These are phyloP conservation scores for Fusarium agapanthi DNA, from an alignment of 2,329 filamentous ascomycete species.

Conservation along the genomic window DNA sequence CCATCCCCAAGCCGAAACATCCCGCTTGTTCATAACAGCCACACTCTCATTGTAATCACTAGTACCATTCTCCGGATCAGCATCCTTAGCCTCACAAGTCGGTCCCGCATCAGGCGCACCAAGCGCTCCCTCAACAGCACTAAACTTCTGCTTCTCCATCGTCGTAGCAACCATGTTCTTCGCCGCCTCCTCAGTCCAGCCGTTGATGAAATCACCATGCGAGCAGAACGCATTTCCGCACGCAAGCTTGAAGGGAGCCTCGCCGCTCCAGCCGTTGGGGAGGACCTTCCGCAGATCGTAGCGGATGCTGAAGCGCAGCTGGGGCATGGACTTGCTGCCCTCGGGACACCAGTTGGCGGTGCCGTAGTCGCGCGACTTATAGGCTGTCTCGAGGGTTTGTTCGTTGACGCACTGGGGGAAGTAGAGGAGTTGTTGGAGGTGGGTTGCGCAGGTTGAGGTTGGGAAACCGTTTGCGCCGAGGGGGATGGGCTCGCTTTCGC, in stretches of 20 bases:
- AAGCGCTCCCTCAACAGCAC: constrained; percentile 41
- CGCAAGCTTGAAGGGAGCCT: constrained; percentile 54
- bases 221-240: constrained; percentile 53
- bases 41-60: constrained; percentile 47
- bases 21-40: constrained; percentile 32
- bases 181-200: constrained; percentile 47
- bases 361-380: constrained; percentile 28
- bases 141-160: constrained; percentile 48
- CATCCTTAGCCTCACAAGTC: constrained; percentile 48
- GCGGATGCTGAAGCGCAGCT: constrained; percentile 57
- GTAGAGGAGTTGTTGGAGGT: constrained; percentile 36
- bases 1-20: constrained; percentile 29
- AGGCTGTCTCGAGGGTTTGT: constrained; percentile 32
- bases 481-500: constrained; percentile 44
- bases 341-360: constrained; percentile 50
- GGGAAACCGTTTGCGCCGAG: constrained; percentile 32
- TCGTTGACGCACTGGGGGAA: constrained; percentile 39
- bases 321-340: constrained; percentile 56
- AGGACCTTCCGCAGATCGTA: constrained; percentile 55
- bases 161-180: constrained; percentile 52
- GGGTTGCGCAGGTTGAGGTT: constrained; percentile 25
- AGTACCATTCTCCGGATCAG: constrained; percentile 52
- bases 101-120: constrained; percentile 21
- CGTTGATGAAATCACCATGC: constrained; percentile 60
- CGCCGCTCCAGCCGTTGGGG: constrained; percentile 55